Base-by-base conservation (phyloP, 2,329 filamentous ascomycete genomes). In the Botryotinia globosa region DNA sequence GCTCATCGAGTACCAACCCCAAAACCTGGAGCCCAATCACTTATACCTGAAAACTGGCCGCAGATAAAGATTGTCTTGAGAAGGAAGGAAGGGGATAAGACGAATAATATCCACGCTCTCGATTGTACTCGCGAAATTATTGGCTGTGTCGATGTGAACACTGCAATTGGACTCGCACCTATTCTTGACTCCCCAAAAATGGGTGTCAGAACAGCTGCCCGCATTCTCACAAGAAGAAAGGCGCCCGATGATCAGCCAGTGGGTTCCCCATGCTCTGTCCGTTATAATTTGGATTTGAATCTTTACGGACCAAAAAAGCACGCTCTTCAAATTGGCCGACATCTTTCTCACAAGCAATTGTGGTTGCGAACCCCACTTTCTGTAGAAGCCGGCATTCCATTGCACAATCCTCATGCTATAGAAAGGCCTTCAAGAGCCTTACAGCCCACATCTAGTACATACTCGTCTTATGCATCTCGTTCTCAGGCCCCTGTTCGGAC, bases 251-350 rank as follows among this genome's bases (percentile, higher is more conserved):
- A 98, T 64, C 63, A 67, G 77, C 83, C 85, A 51, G 84, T 88
- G 25, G 92, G 93, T 51, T 83, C 87, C 71, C 80, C 85, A 0
- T 88, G 87, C 4, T 94, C 92, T 1, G 83, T 85, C 32, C 82
- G 85, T 3, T 90, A 92, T 74, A 85, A 85, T 20, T 85, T 95
- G 39, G 89, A 92, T 34, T 84, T 97, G 39, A 93, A 93, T 77
- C 80, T 98, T 12, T 98, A 96, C 78, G 94, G 93, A 0, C 90
- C 92, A 10, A 85, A 90, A 54, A 90, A 89, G 73, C 87, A 88
- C 74, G 90, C 88, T 4, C 84, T 85, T 18, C 84, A 86, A 16
- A 87, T 98, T 56, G 94, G 93, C 2, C 87, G 83, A 69, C 88
- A 89, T 73, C 85, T 98, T 1, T 87, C 87, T 4, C 89, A 89